Conservation (phyloP, 140 eudicot species). For the Oenanthe javanica region DNA sequence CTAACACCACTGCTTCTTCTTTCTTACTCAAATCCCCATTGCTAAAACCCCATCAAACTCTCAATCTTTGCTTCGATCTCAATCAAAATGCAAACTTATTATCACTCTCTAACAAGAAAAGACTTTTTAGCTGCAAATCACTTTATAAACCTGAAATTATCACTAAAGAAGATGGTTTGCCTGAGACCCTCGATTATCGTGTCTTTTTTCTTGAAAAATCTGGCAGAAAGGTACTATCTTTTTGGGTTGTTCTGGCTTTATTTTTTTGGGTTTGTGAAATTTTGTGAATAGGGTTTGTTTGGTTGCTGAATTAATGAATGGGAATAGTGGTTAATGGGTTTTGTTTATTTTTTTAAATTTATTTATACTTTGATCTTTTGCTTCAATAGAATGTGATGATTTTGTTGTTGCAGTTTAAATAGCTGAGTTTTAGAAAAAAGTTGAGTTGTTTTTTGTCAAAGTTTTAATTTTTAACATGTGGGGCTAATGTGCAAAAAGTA, state of each 20-base stretch:
- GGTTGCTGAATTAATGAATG: neutral
- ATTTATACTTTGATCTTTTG: neutral
- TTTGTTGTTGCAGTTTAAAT: neutral
- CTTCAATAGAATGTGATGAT: neutral
- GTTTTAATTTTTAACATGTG: neutral
- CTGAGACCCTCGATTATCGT: conserved; percentile 95
- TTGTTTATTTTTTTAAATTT: neutral
- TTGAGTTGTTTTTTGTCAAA: neutral
- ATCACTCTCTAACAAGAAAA: conserved; percentile 30
- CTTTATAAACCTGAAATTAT: conserved; percentile 60
- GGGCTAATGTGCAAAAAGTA: neutral
- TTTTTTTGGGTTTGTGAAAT: neutral
- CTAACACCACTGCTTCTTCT: conserved; percentile 40
- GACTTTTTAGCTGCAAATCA: conserved; percentile 59
- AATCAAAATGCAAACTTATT: conserved; percentile 15
- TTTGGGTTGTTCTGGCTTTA: neutral
- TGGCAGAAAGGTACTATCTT: conserved; percentile 64
- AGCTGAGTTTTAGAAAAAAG: neutral
- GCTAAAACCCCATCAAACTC: conserved; percentile 26
- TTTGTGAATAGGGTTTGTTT: neutral
- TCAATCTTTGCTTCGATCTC: conserved; percentile 12
- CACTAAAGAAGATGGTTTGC: conserved; percentile 69
- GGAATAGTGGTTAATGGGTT: neutral
- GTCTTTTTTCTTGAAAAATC: conserved; percentile 67
- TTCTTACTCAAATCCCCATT: conserved; percentile 30